Base-by-base conservation (phyloP, 306 rosid genomes). In the Astragalus membranaceus region DNA sequence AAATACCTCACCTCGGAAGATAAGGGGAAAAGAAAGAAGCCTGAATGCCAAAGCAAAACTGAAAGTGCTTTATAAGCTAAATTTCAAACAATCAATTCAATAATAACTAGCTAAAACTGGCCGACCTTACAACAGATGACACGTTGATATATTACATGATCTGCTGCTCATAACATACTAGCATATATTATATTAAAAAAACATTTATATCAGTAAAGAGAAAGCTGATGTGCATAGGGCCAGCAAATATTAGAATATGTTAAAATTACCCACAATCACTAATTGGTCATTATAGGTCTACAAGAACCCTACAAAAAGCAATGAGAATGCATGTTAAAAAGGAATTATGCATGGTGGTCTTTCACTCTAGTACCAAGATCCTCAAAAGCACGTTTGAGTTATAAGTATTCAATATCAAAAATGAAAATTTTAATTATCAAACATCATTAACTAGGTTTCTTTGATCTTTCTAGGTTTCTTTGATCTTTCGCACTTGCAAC, bases 31-130 rank as follows among this genome's bases (percentile, higher is more conserved):
- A 36, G 70, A 74, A 48, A 64, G 73, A 51, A 53, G 73, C 76
- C 80, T 37, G 81, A 82, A 69, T 74, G 80, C 65, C 75, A 62
- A 57, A 80, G 61, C 64, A 70, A 70, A 69, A 64, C 54, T 77
- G 56, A 65, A 42, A 69, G 64, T 52, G 55, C 43, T 58, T 78
- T 52, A 83, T 64, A 23, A 74, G 63, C 67, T 65, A 75, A 62
- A 57, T 43, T 70, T 52, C 39, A 63, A 29, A 68, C 53, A 12
- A 78, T 72, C 48, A 73, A 12, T 54, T 55, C 23, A 51, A 52
- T 49, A 68, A 61, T 20, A 17, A 77, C 78, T 43, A 58, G 72
- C 76, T 61, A 73, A 42, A 33, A 67, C 53, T 56, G 72, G 37
- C 46, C n/a, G 49, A 26, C 39, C 67, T 57, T 78, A 70, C 51